Evolutionary conservation across 2,329 filamentous ascomycete species (phyloP).

Genomic region (Corinectria fuckeliana): DNA sequence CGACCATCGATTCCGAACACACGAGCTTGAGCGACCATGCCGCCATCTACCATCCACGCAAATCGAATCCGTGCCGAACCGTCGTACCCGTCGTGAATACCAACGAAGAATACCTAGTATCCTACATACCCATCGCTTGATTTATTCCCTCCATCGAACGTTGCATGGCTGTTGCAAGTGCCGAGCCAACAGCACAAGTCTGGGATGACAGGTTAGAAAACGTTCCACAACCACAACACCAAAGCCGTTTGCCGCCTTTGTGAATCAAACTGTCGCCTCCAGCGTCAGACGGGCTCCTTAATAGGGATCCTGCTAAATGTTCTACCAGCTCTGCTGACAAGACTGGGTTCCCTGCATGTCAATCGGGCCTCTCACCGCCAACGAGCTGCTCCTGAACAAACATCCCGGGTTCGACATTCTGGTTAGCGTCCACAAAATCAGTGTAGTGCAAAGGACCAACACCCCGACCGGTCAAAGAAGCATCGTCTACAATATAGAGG

Average conservation of each 20-base stretch:
- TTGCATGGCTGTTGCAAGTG: conserved; percentile 11
- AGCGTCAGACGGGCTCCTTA: conserved; percentile 6
- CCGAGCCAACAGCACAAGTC: conserved; percentile 15
- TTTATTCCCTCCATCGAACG: conserved; percentile 11
- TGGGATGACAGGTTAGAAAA: conserved; percentile 2
- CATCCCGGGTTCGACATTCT: not conserved
- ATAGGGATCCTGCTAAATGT: conserved; percentile 2
- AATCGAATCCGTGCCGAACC: conserved; percentile 5
- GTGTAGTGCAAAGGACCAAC: not conserved
- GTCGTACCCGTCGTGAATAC: conserved; percentile 3
- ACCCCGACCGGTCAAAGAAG: not conserved
- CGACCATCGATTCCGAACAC: not conserved
- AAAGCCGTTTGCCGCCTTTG: conserved; percentile 26
- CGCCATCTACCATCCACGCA: not conserved
- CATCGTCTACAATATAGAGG: conserved; percentile 9
- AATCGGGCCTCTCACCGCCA: not conserved
- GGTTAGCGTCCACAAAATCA: not conserved
- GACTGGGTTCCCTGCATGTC: not conserved
- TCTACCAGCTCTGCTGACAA: not conserved
- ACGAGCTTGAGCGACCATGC: not conserved
- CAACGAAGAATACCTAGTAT: not conserved
- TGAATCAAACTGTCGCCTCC: conserved; percentile 4
- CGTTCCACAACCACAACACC: conserved; percentile 25
- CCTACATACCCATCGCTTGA: not conserved
- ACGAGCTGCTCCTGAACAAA: not conserved